A percentile compares a stretch with the other conserved stretches of the same genome.
phyloP scores from a whole-genome alignment of 371 early-diverging fungal genomes.

The Chytridiales sp. region DNA sequence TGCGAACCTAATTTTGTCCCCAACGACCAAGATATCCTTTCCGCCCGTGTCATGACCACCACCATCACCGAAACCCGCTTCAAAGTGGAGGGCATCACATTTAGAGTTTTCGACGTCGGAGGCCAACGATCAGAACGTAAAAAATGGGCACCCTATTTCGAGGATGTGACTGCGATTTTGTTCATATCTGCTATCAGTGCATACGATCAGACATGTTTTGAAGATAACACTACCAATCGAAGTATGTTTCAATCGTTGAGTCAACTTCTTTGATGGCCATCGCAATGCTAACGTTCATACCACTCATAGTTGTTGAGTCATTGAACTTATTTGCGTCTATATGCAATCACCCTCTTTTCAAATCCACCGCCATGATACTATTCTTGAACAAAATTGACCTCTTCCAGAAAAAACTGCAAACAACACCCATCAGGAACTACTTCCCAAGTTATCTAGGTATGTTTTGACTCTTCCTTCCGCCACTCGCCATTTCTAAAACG shows the following conservation, averaged over 20 bases:
- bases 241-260: constrained; percentile 19
- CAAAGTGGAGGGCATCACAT: constrained; percentile 33
- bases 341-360: constrained; percentile 67
- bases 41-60: constrained; percentile 82
- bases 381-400: constrained; percentile 76
- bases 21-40: constrained; percentile 73
- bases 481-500: neutral
- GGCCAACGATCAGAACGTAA: constrained; percentile 63
- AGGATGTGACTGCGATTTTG: constrained; percentile 48
- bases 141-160: constrained; percentile 96
- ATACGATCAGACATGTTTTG: constrained; percentile 71
- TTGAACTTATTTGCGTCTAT: constrained; percentile 78
- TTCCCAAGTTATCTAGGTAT: constrained; percentile 51
- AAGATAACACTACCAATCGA: constrained; percentile 53
- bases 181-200: constrained; percentile 74
- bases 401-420: constrained; percentile 53
- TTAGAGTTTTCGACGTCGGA: constrained; percentile 47
- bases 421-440: constrained; percentile 35
- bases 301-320: constrained; percentile 37
- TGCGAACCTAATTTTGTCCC: constrained; percentile 33
- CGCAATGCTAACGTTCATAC: neutral
- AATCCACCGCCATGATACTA: constrained; percentile 64
- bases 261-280: too few relatives aligned
- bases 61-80: constrained; percentile 56
- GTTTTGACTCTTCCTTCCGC: neutral